Conservation (phyloP, 2,329 filamentous ascomycete genomes). For the Ophioceras dolichostomum region DNA sequence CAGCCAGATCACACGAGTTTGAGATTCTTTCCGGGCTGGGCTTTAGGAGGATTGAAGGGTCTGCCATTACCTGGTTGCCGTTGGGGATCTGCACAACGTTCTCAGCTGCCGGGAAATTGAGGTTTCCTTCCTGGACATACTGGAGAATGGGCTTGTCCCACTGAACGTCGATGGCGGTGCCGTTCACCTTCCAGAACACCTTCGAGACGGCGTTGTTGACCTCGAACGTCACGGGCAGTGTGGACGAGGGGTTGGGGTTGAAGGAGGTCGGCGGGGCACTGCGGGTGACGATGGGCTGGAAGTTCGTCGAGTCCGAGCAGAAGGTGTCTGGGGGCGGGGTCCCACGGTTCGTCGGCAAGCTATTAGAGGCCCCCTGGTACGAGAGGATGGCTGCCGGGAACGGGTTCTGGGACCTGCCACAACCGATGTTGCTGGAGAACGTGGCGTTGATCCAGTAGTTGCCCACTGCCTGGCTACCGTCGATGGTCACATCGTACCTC, state of each 20-base stretch:
- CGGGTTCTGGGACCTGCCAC: conserved; percentile 11
- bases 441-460: conserved; percentile 32
- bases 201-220: conserved; percentile 3
- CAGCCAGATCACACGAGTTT: conserved; percentile 1
- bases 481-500: conserved; percentile 31
- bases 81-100: conserved; percentile 10
- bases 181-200: conserved; percentile 12
- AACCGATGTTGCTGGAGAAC: conserved; percentile 9
- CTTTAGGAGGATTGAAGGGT: too few relatives aligned
- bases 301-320: conserved; percentile 3
- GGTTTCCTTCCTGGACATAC: conserved; percentile 16
- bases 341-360: conserved; percentile 11
- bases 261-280: neutral
- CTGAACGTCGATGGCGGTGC: conserved; percentile 16
- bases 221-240: conserved; percentile 5
- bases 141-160: conserved; percentile 22
- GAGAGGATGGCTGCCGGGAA: conserved; percentile 16
- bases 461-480: conserved; percentile 19
- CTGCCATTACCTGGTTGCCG: too few relatives aligned
- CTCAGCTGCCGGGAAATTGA: conserved; percentile 11
- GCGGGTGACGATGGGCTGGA: conserved; percentile 5
- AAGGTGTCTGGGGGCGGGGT: neutral
- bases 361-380: conserved; percentile 12
- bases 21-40: conserved; percentile 8
- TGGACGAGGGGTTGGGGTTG: conserved; percentile 1